phyloP scores from a whole-genome alignment of 108 stramenopile genomes.

The Pseudonitzschia multistriata region DNA sequence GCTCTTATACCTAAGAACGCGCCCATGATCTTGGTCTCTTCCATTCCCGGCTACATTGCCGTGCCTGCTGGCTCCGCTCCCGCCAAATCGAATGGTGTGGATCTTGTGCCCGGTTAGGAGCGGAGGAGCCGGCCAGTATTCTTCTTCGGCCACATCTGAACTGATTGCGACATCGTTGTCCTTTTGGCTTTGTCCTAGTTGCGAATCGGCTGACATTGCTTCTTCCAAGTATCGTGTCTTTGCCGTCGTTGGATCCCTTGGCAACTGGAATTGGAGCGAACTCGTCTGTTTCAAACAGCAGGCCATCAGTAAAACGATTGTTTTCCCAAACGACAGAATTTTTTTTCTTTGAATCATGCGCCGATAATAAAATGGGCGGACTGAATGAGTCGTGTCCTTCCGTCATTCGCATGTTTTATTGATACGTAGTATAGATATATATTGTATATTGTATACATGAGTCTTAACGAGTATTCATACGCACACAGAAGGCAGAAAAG shows the following conservation, averaged over 20 bases:
- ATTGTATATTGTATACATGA: neutral
- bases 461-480: neutral
- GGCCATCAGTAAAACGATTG: too few relatives aligned
- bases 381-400: neutral
- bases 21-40: neutral
- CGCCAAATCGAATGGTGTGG: constrained; percentile 5
- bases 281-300: too few relatives aligned
- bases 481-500: too few relatives aligned
- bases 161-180: neutral
- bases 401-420: neutral
- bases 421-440: neutral
- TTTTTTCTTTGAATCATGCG: too few relatives aligned
- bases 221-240: too few relatives aligned
- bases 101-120: neutral
- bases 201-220: too few relatives aligned
- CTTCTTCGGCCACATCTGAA: neutral
- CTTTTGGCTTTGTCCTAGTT: neutral
- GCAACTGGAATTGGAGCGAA: too few relatives aligned
- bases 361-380: neutral
- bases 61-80: neutral
- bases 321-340: too few relatives aligned
- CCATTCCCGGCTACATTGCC: neutral
- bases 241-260: too few relatives aligned
- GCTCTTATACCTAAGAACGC: constrained; percentile 10
- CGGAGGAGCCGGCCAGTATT: constrained; percentile 10